A percentile compares a stretch with the other conserved stretches of the same genome.
These are phyloP conservation scores for Malassezia cuniculi DNA, from an alignment of 1,284 basidiomycete species.

Conservation along the genomic window DNA sequence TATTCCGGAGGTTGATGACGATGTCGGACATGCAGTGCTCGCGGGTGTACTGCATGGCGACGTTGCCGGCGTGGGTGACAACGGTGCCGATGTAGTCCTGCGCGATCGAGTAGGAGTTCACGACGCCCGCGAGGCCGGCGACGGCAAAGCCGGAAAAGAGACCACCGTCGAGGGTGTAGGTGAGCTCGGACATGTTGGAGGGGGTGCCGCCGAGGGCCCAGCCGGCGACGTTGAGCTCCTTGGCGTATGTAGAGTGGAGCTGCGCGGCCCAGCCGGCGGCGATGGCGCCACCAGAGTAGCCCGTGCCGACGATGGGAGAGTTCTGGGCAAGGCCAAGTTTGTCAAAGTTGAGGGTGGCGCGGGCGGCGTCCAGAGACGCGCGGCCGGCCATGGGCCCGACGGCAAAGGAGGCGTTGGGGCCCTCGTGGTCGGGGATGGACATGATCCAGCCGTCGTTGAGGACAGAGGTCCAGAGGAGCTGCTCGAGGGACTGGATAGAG, in stretches of 20 bases:
- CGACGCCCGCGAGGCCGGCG: constrained; percentile 28
- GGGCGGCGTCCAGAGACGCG: constrained; percentile 25
- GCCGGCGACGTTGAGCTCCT: constrained; percentile 28
- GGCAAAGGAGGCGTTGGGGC: constrained; percentile 21
- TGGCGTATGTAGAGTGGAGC: constrained; percentile 21
- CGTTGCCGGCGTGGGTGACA: constrained; percentile 20
- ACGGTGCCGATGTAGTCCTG: constrained; percentile 19
- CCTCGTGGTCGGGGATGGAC: constrained; percentile 31
- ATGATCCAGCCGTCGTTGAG: constrained; percentile 29
- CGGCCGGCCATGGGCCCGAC: constrained; percentile 27
- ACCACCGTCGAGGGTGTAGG: constrained; percentile 5
- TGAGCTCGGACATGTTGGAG: constrained; percentile 21
- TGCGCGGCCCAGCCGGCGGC: constrained; percentile 25
- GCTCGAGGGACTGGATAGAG: constrained; percentile 10
- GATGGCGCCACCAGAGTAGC: constrained; percentile 33
- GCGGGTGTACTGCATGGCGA: constrained; percentile 15
- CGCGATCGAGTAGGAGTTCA: constrained; percentile 22
- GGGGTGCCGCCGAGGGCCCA: constrained; percentile 36
- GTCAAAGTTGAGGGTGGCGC: constrained; percentile 22
- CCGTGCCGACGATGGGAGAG: constrained; percentile 18
- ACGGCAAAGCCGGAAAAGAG: constrained; percentile 28
- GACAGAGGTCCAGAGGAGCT: constrained; percentile 11
- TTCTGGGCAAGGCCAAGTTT: constrained; percentile 15
- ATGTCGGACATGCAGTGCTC: constrained; percentile 16
- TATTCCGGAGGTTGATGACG: constrained; percentile 16